These are phyloP conservation scores for Leccinum solheimii DNA, from an alignment of 1,284 basidiomycete genomes.

Conservation along the genomic window DNA sequence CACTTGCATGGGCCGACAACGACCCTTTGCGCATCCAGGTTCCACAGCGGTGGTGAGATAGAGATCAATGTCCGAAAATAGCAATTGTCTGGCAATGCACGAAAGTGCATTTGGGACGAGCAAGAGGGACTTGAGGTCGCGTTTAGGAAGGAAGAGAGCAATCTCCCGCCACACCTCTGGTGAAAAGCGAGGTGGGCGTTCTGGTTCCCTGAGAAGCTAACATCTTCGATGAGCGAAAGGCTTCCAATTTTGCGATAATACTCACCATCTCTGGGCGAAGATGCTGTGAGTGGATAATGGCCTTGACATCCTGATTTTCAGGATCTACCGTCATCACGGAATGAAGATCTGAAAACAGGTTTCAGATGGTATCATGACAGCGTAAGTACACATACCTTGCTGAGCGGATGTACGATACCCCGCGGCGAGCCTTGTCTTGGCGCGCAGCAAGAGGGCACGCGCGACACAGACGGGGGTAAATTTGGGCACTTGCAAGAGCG, in stretches of 20 bases:
- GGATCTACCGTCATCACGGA: constrained; percentile 64
- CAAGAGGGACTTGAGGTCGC: constrained; percentile 65
- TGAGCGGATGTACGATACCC: constrained; percentile 62
- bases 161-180: constrained; percentile 73
- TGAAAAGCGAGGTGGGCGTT: constrained; percentile 49
- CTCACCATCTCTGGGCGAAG: constrained; percentile 36
- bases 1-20: not conserved
- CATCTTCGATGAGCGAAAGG: not conserved
- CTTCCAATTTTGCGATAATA: not conserved
- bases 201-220: constrained; percentile 35
- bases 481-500: constrained; percentile 58
- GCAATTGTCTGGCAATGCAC: constrained; percentile 62
- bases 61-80: constrained; percentile 56
- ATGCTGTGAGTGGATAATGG: constrained; percentile 46
- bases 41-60: constrained; percentile 41
- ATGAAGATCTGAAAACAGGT: constrained; percentile 52
- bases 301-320: constrained; percentile 65
- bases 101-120: constrained; percentile 66
- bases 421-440: constrained; percentile 58
- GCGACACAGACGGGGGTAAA: constrained; percentile 54
- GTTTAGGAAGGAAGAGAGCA: constrained; percentile 57
- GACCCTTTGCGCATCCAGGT: constrained; percentile 29
- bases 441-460: constrained; percentile 62
- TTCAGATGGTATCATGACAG: constrained; percentile 4
- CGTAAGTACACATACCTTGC: constrained; percentile 47